These are phyloP conservation scores for Phyllosticta citriasiana DNA, from an alignment of 2,329 filamentous ascomycete genomes.

Conservation along the genomic window DNA sequence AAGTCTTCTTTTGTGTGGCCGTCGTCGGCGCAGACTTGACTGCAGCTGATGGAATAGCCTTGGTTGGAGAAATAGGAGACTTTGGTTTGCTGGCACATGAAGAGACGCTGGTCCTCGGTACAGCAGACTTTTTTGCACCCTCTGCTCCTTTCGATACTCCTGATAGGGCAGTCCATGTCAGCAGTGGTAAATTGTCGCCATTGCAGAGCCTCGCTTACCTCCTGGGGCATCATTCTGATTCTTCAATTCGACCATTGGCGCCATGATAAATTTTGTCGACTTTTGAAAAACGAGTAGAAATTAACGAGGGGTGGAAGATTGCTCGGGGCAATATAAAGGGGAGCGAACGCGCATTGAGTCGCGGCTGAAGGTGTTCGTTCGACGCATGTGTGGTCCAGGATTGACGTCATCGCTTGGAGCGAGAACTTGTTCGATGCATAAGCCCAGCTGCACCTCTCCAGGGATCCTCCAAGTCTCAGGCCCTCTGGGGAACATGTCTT, in stretches of 20 bases:
- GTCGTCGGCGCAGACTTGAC: slow-evolving; percentile 7
- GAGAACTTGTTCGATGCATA: background rate
- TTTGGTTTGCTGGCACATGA: background rate
- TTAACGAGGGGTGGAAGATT: background rate
- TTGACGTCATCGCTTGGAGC: background rate
- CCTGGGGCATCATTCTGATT: slow-evolving; percentile 32
- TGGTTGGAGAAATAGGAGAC: slow-evolving; percentile 16
- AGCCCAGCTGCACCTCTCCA: background rate
- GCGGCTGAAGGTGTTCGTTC: background rate
- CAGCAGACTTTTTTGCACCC: slow-evolving; percentile 17
- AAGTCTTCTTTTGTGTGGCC: background rate
- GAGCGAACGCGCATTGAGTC: background rate
- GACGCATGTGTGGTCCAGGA: background rate
- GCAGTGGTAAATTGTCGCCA: slow-evolving; percentile 7
- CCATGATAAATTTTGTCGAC: slow-evolving; percentile 7
- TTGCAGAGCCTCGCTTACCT: slow-evolving; percentile 20
- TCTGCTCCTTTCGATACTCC: slow-evolving; percentile 22
- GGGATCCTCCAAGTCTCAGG: background rate
- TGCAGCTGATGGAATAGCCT: slow-evolving; percentile 14
- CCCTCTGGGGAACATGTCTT: background rate
- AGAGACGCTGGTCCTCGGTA: slow-evolving; percentile 12
- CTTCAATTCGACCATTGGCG: slow-evolving; percentile 27
- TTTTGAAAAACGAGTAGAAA: background rate
- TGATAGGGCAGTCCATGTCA: slow-evolving; percentile 14
- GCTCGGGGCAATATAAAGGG: background rate